These are phyloP conservation scores for Lactifluus rugatus DNA, from an alignment of 768 basidiomycete species.

Conservation along the genomic window DNA sequence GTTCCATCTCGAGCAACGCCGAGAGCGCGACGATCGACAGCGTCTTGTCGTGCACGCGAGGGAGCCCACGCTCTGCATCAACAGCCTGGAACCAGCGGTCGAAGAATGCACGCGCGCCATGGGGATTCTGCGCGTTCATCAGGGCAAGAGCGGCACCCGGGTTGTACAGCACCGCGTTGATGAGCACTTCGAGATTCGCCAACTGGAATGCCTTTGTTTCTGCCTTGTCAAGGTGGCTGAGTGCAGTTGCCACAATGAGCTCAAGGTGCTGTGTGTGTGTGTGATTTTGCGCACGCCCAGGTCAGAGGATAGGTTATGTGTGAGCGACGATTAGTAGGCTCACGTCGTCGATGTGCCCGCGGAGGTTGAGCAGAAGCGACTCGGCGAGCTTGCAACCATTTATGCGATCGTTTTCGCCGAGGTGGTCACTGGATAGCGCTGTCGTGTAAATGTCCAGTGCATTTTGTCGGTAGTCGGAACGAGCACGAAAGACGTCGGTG, in stretches of 20 bases:
- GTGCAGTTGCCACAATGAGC: constrained; percentile 51
- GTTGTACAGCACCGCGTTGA: constrained; percentile 80
- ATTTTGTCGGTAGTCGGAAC: constrained; percentile 69
- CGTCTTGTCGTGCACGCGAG: constrained; percentile 88
- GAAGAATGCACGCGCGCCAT: constrained; percentile 68
- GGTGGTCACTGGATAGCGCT: constrained; percentile 53
- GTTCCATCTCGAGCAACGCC: constrained; percentile 63
- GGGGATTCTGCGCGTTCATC: constrained; percentile 52
- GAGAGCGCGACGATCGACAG: constrained; percentile 68
- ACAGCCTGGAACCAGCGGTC: constrained; percentile 76
- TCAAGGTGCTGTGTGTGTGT: constrained; percentile 45
- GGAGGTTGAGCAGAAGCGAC: constrained; percentile 69
- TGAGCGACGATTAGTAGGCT: constrained; percentile 20
- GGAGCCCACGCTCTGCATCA: constrained; percentile 46
- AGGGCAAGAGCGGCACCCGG: constrained; percentile 65
- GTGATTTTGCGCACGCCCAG: constrained; percentile 1
- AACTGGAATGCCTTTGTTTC: constrained; percentile 58
- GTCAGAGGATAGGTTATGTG: neutral
- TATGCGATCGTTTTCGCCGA: constrained; percentile 78
- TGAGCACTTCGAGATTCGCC: constrained; percentile 72
- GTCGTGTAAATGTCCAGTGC: constrained; percentile 76
- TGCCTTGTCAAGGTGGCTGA: constrained; percentile 48
- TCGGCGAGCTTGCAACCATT: constrained; percentile 83
- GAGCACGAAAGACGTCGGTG: constrained; percentile 59
- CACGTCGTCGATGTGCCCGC: constrained; percentile 72